Conservation (phyloP, 1,139 yeast species). For the Torulaspora globosa region DNA sequence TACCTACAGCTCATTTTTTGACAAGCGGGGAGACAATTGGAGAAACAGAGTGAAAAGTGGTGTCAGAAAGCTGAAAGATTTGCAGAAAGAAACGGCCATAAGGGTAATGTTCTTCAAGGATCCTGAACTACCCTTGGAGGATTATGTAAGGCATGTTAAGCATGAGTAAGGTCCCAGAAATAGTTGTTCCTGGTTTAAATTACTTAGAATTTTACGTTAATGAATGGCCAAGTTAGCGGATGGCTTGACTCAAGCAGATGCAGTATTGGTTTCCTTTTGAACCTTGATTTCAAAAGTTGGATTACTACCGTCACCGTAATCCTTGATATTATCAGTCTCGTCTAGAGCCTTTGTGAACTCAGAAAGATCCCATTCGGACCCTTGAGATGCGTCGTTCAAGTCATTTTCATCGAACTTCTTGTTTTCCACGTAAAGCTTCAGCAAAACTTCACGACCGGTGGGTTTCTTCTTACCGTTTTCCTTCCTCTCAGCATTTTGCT, state of each 20-base stretch:
- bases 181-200: conserved; percentile 1
- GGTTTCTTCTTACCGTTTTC: conserved; percentile 41
- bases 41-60: conserved; percentile 40
- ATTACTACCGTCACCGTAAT: conserved; percentile 43
- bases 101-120: conserved; percentile 33
- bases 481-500: conserved; percentile 55
- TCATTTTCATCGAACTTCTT: conserved; percentile 43
- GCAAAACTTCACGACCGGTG: conserved; percentile 58
- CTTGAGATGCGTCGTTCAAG: conserved; percentile 45
- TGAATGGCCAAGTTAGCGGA: conserved; percentile 3
- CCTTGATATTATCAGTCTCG: conserved; percentile 35
- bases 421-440: conserved; percentile 69
- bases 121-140: conserved; percentile 29
- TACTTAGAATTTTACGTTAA: conserved; percentile 7
- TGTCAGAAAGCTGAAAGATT: conserved; percentile 24
- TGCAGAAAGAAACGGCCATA: conserved; percentile 19
- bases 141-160: conserved; percentile 17
- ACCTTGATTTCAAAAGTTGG: conserved; percentile 35
- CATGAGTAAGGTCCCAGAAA: conserved; percentile 1
- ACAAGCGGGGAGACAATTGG: conserved; percentile 45
- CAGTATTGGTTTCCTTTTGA: conserved; percentile 14
- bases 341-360: conserved; percentile 39
- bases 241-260: conserved; percentile 19
- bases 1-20: conserved; percentile 31
- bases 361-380: conserved; percentile 69